Conservation (phyloP, 257 asterid species). For the Solanum etuberosum region DNA sequence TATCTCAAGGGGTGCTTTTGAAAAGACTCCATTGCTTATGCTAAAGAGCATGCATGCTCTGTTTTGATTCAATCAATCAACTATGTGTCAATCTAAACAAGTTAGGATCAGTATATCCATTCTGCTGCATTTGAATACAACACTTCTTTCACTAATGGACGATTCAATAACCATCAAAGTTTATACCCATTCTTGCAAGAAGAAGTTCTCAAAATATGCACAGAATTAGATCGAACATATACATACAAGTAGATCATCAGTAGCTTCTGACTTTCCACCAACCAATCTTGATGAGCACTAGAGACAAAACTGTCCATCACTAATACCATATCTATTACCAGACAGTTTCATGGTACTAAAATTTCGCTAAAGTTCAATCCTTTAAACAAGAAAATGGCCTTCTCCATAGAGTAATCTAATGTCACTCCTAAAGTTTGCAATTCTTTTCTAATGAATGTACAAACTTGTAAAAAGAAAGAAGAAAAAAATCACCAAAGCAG, state of each 20-base stretch:
- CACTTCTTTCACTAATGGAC: neutral
- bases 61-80: neutral
- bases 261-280: neutral
- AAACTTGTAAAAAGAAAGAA: neutral
- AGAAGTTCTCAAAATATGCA: neutral
- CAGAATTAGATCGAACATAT: neutral
- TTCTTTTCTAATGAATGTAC: neutral
- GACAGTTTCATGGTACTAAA: neutral
- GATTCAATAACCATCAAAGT: neutral
- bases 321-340: neutral
- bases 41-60: neutral
- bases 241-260: neutral
- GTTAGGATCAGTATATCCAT: neutral
- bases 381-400: neutral
- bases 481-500: neutral
- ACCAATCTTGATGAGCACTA: neutral
- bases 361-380: neutral
- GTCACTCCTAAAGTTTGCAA: neutral
- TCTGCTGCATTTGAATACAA: neutral
- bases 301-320: neutral
- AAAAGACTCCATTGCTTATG: neutral
- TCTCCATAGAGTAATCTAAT: neutral
- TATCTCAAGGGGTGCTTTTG: accelerated
- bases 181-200: neutral
- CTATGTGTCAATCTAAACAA: neutral